These are phyloP conservation scores for Acanthamoeba culbertsoni DNA, from an alignment of 208 protist genomes.

Conservation along the genomic window DNA sequence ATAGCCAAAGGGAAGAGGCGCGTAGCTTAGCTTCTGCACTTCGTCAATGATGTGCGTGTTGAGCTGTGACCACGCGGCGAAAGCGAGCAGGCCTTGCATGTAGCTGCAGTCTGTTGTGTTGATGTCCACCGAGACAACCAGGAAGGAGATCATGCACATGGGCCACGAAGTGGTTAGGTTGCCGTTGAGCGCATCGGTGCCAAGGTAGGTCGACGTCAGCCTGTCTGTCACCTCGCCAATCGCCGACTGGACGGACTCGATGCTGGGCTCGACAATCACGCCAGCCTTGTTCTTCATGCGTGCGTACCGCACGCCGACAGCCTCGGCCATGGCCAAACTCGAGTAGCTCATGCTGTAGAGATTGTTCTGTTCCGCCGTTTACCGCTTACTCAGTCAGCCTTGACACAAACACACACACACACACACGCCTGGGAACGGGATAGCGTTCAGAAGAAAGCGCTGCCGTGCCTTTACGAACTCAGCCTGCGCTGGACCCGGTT, in stretches of 20 bases:
- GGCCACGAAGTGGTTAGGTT: slow-evolving; percentile 12
- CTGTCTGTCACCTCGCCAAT: not conserved
- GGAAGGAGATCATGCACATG: slow-evolving; percentile 44
- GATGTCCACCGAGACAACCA: not conserved
- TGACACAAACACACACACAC: not conserved
- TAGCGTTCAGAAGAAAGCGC: no score
- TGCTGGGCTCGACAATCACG: not conserved
- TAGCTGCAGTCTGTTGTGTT: slow-evolving; percentile 19
- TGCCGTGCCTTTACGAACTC: not conserved
- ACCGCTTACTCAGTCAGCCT: not conserved
- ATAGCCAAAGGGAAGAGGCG: not conserved
- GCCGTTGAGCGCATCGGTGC: not conserved
- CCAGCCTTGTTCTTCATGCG: not conserved
- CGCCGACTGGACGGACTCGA: not conserved
- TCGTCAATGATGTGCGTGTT: slow-evolving; percentile 1
- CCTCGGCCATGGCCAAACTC: not conserved
- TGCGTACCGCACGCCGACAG: not conserved
- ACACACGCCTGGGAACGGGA: no score
- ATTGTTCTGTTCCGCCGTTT: not conserved
- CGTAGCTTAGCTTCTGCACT: not conserved
- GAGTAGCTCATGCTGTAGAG: slow-evolving; percentile 32
- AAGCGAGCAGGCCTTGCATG: slow-evolving; percentile 16
- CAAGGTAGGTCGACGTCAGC: not conserved
- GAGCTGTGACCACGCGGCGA: slow-evolving; percentile 50
- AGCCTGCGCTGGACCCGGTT: not conserved